Base-by-base conservation (phyloP, 2,329 filamentous ascomycete species). In the Trichophyton schoenleinii region DNA sequence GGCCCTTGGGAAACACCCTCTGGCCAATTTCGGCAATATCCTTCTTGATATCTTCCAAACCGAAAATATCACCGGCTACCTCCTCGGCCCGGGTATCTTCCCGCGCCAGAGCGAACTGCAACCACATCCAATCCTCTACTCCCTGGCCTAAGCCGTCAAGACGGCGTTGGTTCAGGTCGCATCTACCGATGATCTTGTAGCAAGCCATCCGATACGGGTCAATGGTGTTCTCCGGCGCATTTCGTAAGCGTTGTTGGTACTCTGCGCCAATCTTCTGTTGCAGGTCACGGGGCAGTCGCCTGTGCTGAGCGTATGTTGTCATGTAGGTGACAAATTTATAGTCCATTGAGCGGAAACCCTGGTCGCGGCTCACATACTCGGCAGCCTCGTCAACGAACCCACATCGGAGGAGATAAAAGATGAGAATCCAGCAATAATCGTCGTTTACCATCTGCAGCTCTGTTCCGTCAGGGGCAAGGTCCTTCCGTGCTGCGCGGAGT, bases 201-300 rank as follows among this genome's bases (percentile, higher is more conserved):
- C 94, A 96, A 57, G 92, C 91, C 85, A 96, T 91, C 60, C 91
- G 86, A 77, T 95, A 99, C 28, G 94, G 94, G 72, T 99, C 94
- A 65, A 95, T 85, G 1, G 89, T 88, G 70, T 91, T 87, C 62
- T 94, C 89, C 0, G 89, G 88, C 0, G 89, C 89, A 68, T 95
- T 89, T 65, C 89, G 87, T 28, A 86, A 83, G 53, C 91, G 86
- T 71, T 95, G 89, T 59, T 87, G 87, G 74, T 95, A 96, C 70
- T 96, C 91, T 65, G 88, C 89, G 67, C 88, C 88, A 74, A 95
- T 95, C 65, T 89, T 88, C 67, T 91, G 88, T 69, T 95, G 88
- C 62, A 95, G 77, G 64, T 91, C 87, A 48, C 86, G 82, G 66
- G 85, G 86, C 31, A 99, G 80, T 63, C 89, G 83, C 65, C 89